phyloP scores from a whole-genome alignment of 1,139 yeast species.

The Geotrichum klebahnii region DNA sequence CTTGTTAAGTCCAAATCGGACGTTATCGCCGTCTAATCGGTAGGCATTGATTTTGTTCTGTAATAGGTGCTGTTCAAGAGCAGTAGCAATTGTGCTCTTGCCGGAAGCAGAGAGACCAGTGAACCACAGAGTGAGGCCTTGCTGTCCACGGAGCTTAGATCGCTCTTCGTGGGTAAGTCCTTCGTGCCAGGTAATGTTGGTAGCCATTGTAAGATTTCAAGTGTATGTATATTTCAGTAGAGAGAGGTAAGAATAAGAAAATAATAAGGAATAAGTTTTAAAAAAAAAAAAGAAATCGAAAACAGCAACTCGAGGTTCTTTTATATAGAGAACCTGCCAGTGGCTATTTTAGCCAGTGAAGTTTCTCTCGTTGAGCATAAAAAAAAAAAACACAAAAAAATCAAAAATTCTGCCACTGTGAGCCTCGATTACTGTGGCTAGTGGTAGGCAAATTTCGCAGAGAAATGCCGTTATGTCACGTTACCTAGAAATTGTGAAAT shows the following conservation, averaged over 20 bases:
- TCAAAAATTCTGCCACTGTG: not conserved
- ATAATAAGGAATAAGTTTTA: not conserved
- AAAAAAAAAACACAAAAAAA: not conserved
- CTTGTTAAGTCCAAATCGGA: constrained; percentile 89
- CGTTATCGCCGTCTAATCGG: constrained; percentile 91
- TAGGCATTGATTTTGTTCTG: constrained; percentile 62
- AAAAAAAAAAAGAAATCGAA: not conserved
- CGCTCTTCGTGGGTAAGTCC: constrained; percentile 84
- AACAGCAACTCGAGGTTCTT: not conserved
- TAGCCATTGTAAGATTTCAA: constrained; percentile 55
- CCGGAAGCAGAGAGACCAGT: constrained; percentile 96
- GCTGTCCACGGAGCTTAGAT: constrained; percentile 63
- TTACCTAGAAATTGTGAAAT: too few relatives aligned
- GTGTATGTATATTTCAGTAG: not conserved
- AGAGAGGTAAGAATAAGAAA: not conserved
- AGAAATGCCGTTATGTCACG: constrained; percentile 14
- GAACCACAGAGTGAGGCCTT: constrained; percentile 89
- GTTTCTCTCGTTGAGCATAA: not conserved
- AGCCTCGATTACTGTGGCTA: constrained; percentile 5
- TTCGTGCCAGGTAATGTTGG: constrained; percentile 94
- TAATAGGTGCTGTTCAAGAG: constrained; percentile 76
- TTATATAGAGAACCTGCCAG: not conserved
- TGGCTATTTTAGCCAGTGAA: not conserved
- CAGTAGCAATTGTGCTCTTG: constrained; percentile 85
- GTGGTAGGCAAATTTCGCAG: constrained; percentile 1